Percentiles rank a stretch among this genome's conserved stretches.
Evolutionary conservation across 495 filamentous ascomycete species (phyloP).

Genomic region (Penicillium canescens): DNA sequence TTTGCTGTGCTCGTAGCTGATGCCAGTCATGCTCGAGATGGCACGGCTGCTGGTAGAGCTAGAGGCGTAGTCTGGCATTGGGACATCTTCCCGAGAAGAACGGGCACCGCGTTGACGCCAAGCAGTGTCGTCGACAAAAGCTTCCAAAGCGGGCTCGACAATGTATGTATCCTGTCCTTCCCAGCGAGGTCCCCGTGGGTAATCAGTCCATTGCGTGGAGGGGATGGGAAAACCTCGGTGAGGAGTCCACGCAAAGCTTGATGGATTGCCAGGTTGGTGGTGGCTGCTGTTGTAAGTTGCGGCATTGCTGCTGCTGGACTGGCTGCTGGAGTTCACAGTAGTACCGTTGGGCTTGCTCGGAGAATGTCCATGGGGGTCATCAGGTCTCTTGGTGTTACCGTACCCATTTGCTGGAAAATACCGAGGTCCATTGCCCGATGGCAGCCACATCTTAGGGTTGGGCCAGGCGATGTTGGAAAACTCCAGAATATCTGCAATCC

Average conservation of each 20-base stretch:
- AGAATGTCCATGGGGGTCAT: slow-evolving; percentile 52
- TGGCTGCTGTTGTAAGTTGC: slow-evolving; percentile 14
- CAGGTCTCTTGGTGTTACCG: slow-evolving; percentile 28
- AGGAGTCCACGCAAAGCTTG: slow-evolving; percentile 23
- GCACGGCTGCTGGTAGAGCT: slow-evolving; percentile 43
- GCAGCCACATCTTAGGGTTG: slow-evolving; percentile 71
- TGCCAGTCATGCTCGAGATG: slow-evolving; percentile 44
- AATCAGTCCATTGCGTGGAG: slow-evolving; percentile 13
- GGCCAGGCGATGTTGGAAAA: slow-evolving; percentile 80
- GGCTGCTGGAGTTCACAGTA: slow-evolving; percentile 8
- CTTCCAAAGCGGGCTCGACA: slow-evolving; percentile 28
- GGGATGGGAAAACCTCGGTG: slow-evolving; percentile 24
- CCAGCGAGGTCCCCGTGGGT: slow-evolving; percentile 10
- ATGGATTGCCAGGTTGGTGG: background rate
- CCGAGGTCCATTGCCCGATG: slow-evolving; percentile 39
- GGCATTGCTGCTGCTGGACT: slow-evolving; percentile 11
- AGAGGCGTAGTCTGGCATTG: slow-evolving; percentile 55
- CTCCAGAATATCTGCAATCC: slow-evolving; percentile 66
- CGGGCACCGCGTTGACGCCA: slow-evolving; percentile 38
- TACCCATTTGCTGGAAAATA: slow-evolving; percentile 26
- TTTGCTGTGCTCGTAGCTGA: slow-evolving; percentile 47
- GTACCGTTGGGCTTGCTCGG: slow-evolving; percentile 33
- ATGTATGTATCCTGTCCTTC: slow-evolving; percentile 29
- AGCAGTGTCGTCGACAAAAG: slow-evolving; percentile 31
- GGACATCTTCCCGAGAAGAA: slow-evolving; percentile 48